Conservation (phyloP, 139 green algal species). For the Picochlorum sp. region DNA sequence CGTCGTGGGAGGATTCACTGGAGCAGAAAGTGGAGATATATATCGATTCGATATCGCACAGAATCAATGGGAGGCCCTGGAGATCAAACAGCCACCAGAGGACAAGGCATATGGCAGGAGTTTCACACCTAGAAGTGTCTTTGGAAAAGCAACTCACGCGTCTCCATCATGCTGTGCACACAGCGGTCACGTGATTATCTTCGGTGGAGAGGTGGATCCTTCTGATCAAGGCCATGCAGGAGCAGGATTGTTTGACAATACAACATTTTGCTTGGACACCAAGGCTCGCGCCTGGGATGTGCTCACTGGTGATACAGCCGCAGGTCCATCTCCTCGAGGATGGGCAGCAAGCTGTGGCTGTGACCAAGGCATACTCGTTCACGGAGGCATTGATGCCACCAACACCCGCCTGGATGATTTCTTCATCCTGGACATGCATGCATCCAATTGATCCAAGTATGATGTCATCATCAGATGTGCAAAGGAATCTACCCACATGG, state of each 20-base stretch:
- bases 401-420: conserved; percentile 8
- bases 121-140: conserved; percentile 12
- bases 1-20: conserved; percentile 9
- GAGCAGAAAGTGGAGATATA: background rate
- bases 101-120: background rate
- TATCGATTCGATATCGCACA: conserved; percentile 6
- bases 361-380: background rate
- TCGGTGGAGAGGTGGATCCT: conserved; percentile 14
- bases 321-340: background rate
- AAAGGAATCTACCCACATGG: too few relatives aligned
- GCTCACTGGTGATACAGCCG: background rate
- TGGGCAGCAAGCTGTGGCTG: background rate
- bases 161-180: conserved; percentile 4
- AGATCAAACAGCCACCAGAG: background rate
- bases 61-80: background rate
- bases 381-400: conserved; percentile 5
- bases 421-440: conserved; percentile 16
- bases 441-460: background rate
- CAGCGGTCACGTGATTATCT: background rate
- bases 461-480: too few relatives aligned
- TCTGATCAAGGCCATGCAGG: conserved; percentile 8
- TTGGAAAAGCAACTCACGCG: conserved; percentile 2
- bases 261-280: conserved; percentile 4
- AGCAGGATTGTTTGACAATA: conserved; percentile 9
- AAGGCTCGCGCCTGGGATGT: background rate